A percentile compares a stretch with the other conserved stretches of the same genome.
Evolutionary conservation across 1,139 yeast genomes (phyloP).

Genomic region (Suhomyces wounanorum): DNA sequence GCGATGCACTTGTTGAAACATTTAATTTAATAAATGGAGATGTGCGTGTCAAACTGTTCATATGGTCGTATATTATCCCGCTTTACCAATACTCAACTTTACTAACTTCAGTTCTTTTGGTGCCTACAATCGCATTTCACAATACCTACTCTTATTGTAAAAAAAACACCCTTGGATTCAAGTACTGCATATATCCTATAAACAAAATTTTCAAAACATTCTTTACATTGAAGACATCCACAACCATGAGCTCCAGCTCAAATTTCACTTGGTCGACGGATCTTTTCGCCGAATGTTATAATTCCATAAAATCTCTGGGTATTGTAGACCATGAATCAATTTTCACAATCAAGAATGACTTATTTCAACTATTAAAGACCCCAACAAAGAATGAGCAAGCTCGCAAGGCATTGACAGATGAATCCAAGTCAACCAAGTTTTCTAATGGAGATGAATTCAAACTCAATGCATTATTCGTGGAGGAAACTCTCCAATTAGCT

Average conservation of each 20-base stretch:
- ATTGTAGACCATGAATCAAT: conserved; percentile 30
- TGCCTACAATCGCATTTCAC: no score
- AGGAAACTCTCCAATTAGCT: conserved; percentile 61
- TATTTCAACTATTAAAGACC: conserved; percentile 46
- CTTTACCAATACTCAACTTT: no score
- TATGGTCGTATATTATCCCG: no score
- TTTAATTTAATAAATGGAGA: no score
- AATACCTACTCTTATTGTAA: no score
- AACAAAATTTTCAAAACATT: conserved; percentile 14
- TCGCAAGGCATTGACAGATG: conserved; percentile 49
- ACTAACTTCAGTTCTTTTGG: no score
- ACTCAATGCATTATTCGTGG: conserved; percentile 58
- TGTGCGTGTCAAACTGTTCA: no score
- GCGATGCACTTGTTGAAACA: no score
- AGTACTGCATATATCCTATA: conserved; percentile 9
- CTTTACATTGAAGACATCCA: conserved; percentile 2
- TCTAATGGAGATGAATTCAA: conserved; percentile 60
- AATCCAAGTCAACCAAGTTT: conserved; percentile 54
- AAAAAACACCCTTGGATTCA: background rate
- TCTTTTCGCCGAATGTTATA: conserved; percentile 38
- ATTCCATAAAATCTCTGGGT: conserved; percentile 33
- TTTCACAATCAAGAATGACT: conserved; percentile 44
- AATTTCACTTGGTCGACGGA: conserved; percentile 37
- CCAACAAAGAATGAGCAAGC: conserved; percentile 58
- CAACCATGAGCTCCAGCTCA: conserved; percentile 11